Percentiles rank a stretch among this genome's conserved stretches.
Conservation (phyloP, 768 basidiomycete genomes). For the Clavulina sp. region DNA sequence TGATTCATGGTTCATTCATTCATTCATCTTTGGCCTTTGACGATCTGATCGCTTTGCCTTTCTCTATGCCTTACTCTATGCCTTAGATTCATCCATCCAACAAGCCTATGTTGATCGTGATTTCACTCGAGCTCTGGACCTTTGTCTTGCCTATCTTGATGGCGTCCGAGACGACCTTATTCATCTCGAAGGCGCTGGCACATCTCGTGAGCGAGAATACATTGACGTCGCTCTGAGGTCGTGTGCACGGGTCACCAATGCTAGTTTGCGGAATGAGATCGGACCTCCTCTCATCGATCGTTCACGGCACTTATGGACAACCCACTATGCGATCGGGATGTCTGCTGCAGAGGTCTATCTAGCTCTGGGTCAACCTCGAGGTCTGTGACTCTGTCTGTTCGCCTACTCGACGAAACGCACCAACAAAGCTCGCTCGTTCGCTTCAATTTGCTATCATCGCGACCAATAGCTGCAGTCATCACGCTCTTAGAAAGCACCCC, state of each 20-base stretch:
- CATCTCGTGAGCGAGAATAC: conserved; percentile 5
- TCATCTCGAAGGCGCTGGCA: neutral
- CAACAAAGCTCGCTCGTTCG: too few relatives aligned
- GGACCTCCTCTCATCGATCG: conserved; percentile 9
- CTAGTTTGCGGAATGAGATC: neutral
- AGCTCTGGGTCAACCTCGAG: conserved; percentile 4
- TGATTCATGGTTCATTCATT: too few relatives aligned
- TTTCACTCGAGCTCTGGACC: conserved; percentile 1
- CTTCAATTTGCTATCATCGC: neutral
- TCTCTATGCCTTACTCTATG: neutral
- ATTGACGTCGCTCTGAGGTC: conserved; percentile 8
- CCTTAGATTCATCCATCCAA: conserved; percentile 9
- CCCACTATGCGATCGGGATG: conserved; percentile 5
- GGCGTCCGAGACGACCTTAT: neutral
- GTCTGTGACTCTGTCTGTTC: too few relatives aligned
- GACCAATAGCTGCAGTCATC: conserved; percentile 8
- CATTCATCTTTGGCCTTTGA: neutral
- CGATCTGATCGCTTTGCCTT: neutral
- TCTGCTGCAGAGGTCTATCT: conserved; percentile 9
- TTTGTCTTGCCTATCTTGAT: conserved; percentile 2
- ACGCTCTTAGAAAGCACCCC: conserved; percentile 1
- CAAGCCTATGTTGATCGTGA: conserved; percentile 6
- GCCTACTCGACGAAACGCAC: too few relatives aligned
- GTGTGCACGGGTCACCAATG: neutral
- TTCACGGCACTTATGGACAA: neutral